Base-by-base conservation (phyloP, 1,139 yeast species). In the Diutina scorzettiae region DNA sequence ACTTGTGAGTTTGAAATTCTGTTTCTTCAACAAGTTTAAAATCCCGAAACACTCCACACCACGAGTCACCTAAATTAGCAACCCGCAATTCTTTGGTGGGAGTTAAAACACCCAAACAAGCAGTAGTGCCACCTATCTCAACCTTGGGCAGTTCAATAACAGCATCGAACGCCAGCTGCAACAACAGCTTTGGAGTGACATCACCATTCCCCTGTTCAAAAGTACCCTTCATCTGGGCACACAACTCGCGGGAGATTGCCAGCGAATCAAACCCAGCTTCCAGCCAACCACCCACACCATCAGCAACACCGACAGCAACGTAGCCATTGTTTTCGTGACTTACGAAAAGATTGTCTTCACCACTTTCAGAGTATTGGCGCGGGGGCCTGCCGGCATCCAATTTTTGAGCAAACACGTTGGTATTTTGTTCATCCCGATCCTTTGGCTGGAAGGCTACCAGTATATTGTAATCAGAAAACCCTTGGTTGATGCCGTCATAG, bases 251-350 rank as follows among this genome's bases (percentile, higher is more conserved):
- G 12, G 85, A 77, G 40, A 82, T 81, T 7, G 89, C 89, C 46
- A 82, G 75, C 2, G 96, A 84, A 57, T 89, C 96, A 51, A 79
- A 83, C 0, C 96, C 96, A 34, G 85, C 80, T 50, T 84, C 91
- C 2, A 86, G 75, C 96, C 97, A 91, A 1, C 97, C 97, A 16
- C 97, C 97, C 5, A 91, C 97, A 17, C 98, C 98, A 59, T 91
- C 98, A 2, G 96, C 91, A 1, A 91, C 96, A 8, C 96, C 97
- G 7, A 85, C 69, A 0, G 89, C 77, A 1, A 81, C 55, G 32
- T 70, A 69, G 2, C 66, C 69, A 8, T 74, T 69, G 11, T 63
- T 64, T 21, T 62, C 55, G 7, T 63, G 58, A 5, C 78, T 66
- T 30, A 78, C 68, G 50, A 89, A 80, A 52, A 74, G 81, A 51